Evolutionary conservation across 78 protist species (phyloP), one percentile per base, ranked within the genome.

Genomic region (Dictyostelium purpureum): DNA sequence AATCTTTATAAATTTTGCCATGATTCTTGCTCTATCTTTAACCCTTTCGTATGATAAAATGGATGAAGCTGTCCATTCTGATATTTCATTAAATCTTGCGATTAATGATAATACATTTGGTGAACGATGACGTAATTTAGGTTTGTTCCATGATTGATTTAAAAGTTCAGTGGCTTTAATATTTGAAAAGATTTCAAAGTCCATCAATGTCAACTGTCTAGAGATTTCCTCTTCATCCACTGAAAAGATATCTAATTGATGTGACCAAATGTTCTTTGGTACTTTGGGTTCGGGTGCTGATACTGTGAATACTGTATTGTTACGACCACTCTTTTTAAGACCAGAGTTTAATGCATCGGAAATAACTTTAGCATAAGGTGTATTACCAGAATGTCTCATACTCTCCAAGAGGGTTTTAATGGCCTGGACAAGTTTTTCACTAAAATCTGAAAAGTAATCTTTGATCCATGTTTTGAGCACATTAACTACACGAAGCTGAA

Each of bases 161-260:
- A 96, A 43, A 9, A 96, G 38, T 77, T 96, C 97, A 0, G 82
- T 35, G 0, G 96, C 12, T 65, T 87, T 96, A 19, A 90, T 96
- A 7, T 49, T 63, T 11, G 82, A 77, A n/a, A 70, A 93, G 52
- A 91, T 77, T 12, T 81, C 95, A 89, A 87, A 91, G 21, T 96
- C 97, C 9, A 96, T 66, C 52, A 96, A 61, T 45, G 96, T 96
- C 96, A 96, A 18, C 43, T 96, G 96, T 42, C 94, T 66, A 1
- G 97, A 96, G n/a, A 96, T 70, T 59, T 96, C 97, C 45, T 91
- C 94, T n/a, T 94, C 96, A 31, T 95, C 96, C 6, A 96, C 54
- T 3, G 90, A 95, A 40, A 76, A 65, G 35, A 93, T 74, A 63
- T 67, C 78, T 9, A 94, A 61, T 18, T 66, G 9, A 14, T 78